Conservation (phyloP, 805 yeast species). For the Candida odintsovae region DNA sequence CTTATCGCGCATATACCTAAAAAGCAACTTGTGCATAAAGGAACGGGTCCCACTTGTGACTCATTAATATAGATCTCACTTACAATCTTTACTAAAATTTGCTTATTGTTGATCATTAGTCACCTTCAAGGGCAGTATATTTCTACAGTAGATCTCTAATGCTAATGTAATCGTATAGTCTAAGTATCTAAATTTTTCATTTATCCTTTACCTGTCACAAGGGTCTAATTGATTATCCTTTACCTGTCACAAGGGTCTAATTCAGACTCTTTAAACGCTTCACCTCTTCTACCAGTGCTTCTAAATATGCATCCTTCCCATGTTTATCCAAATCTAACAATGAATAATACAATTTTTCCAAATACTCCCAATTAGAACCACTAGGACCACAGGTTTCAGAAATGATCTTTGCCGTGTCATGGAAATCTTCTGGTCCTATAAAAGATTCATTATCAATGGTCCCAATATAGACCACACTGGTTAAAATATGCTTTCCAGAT, state of each 20-base stretch:
- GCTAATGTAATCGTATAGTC: too few species aligned
- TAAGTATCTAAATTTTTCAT: too few species aligned
- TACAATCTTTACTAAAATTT: too few species aligned
- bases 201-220: background rate
- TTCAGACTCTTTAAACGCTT: background rate
- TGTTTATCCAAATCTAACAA: conserved; percentile 27
- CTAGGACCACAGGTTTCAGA: conserved; percentile 63
- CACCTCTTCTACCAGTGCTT: conserved; percentile 14
- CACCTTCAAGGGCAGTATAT: too few species aligned
- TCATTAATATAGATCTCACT: too few species aligned
- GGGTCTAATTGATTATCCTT: background rate
- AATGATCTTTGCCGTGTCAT: conserved; percentile 57
- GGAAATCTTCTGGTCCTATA: conserved; percentile 70
- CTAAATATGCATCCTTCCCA: conserved; percentile 14
- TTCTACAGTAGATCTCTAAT: too few species aligned
- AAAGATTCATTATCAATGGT: conserved; percentile 76
- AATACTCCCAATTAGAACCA: conserved; percentile 73
- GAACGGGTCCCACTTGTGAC: too few species aligned
- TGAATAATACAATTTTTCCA: conserved; percentile 48
- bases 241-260: background rate
- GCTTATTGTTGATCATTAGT: too few species aligned
- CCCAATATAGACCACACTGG: conserved; percentile 75
- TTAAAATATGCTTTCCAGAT: conserved; percentile 38
- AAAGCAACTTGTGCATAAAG: too few species aligned
- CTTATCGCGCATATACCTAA: too few species aligned